Evolutionary conservation across 2,329 filamentous ascomycete species (phyloP).

Genomic region (Exophiala calicioides): DNA sequence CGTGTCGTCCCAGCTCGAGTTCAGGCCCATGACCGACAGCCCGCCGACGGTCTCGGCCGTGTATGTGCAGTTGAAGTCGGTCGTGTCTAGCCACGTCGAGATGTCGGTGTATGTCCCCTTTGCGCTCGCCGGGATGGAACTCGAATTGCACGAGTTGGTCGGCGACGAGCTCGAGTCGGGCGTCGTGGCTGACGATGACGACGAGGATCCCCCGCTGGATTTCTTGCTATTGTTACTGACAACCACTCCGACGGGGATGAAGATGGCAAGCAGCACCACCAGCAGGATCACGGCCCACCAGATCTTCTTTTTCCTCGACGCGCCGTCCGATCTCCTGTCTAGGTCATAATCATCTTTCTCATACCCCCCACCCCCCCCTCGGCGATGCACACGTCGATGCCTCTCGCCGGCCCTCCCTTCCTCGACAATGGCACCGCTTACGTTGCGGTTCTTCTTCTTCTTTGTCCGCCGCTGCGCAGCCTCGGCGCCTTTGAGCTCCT

Average conservation of each 20-base stretch:
- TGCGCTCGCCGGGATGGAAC: conserved; percentile 64
- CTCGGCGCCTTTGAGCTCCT: conserved; percentile 33
- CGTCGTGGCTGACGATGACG: conserved; percentile 30
- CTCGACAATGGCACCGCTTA: conserved; percentile 69
- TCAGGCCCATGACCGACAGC: conserved; percentile 87
- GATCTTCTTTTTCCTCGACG: conserved; percentile 49
- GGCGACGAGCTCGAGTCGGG: conserved; percentile 46
- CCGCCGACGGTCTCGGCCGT: conserved; percentile 81
- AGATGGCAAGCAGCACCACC: conserved; percentile 60
- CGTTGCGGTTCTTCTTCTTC: conserved; percentile 60
- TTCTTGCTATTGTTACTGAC: conserved; percentile 62
- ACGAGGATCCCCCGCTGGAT: conserved; percentile 24
- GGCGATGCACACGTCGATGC: conserved; percentile 47
- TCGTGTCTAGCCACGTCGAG: conserved; percentile 86
- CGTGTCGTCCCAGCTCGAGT: conserved; percentile 82
- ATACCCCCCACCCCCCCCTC: conserved; percentile 52
- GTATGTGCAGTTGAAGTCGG: conserved; percentile 91
- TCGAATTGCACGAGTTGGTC: conserved; percentile 52
- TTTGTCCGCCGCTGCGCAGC: conserved; percentile 42
- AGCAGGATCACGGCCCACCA: conserved; percentile 58
- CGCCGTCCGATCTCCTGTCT: conserved; percentile 36
- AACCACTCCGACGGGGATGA: conserved; percentile 67
- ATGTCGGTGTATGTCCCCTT: conserved; percentile 81
- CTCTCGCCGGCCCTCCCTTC: conserved; percentile 60
- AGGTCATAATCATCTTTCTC: conserved; percentile 34